phyloP scores from a whole-genome alignment of 805 yeast genomes.

The Ogataea naganishii region DNA sequence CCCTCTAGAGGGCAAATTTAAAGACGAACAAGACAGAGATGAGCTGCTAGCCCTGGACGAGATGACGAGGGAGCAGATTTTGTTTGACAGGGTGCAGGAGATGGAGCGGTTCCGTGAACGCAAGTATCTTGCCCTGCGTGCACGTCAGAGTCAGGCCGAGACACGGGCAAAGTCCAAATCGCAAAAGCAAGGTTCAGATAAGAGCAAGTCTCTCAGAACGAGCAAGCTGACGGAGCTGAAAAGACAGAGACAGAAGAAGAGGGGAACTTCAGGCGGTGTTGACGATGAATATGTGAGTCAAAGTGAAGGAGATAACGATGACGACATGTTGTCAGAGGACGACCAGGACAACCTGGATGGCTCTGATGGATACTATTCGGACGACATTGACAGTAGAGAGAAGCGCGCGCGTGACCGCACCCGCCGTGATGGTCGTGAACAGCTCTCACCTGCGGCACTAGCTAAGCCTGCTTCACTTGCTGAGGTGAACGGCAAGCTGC shows the following conservation, averaged over 20 bases:
- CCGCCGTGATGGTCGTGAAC: background rate
- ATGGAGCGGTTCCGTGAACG: slow-evolving; percentile 84
- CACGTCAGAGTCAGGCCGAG: slow-evolving; percentile 43
- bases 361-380: slow-evolving; percentile 18
- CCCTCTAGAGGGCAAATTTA: slow-evolving; percentile 88
- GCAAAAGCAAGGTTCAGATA: slow-evolving; percentile 11
- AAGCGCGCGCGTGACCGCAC: slow-evolving; percentile 2
- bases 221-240: slow-evolving; percentile 26
- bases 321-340: slow-evolving; percentile 20
- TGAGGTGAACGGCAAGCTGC: slow-evolving; percentile 58
- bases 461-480: slow-evolving; percentile 38
- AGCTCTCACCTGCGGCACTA: slow-evolving; percentile 2
- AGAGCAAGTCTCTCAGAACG: slow-evolving; percentile 19
- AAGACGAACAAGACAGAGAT: slow-evolving; percentile 69
- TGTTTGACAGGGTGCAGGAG: slow-evolving; percentile 89
- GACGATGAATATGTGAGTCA: too few relatives aligned
- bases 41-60: slow-evolving; percentile 70
- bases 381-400: slow-evolving; percentile 14
- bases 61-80: slow-evolving; percentile 81
- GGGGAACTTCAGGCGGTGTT: slow-evolving; percentile 11
- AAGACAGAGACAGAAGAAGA: slow-evolving; percentile 26
- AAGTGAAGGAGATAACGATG: slow-evolving; percentile 34
- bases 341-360: slow-evolving; percentile 38
- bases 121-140: slow-evolving; percentile 74
- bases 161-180: slow-evolving; percentile 21